Evolutionary conservation across 2,329 filamentous ascomycete species (phyloP).

Genomic region (Talaromyces sp.): DNA sequence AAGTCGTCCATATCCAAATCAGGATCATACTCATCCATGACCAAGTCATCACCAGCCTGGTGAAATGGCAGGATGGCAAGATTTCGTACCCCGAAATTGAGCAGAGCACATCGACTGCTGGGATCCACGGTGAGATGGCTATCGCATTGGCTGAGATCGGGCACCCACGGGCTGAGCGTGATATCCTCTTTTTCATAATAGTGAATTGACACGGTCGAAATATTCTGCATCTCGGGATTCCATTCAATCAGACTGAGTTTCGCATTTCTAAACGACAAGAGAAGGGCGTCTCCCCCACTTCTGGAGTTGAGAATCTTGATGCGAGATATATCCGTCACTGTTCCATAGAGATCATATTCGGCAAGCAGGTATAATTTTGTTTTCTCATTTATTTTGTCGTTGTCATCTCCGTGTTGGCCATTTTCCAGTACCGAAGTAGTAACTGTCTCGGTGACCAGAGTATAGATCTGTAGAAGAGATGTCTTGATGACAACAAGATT

Average conservation of each 20-base stretch:
- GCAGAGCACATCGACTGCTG: conserved; percentile 83
- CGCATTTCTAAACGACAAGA: conserved; percentile 82
- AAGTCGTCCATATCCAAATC: conserved; percentile 57
- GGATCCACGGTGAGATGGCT: conserved; percentile 86
- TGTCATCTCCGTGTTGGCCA: conserved; percentile 44
- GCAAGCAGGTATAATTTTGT: conserved; percentile 78
- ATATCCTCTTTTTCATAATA: conserved; percentile 96
- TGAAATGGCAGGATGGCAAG: conserved; percentile 92
- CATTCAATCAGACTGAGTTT: conserved; percentile 92
- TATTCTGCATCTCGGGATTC: conserved; percentile 72
- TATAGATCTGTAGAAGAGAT: conserved; percentile 87
- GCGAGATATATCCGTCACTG: conserved; percentile 73
- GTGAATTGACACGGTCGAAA: conserved; percentile 90
- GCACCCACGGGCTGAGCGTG: conserved; percentile 74
- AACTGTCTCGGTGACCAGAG: conserved; percentile 55
- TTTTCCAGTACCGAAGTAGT: conserved; percentile 55
- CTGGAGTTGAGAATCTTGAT: conserved; percentile 68
- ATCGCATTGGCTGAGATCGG: conserved; percentile 66
- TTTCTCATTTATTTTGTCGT: not conserved
- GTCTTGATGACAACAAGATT: conserved; percentile 91
- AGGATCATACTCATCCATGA: conserved; percentile 86
- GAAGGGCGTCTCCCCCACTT: conserved; percentile 74
- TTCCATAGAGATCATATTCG: conserved; percentile 79
- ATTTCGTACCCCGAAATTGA: conserved; percentile 85
- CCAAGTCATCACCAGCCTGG: conserved; percentile 77